Percentiles rank a stretch among this genome's conserved stretches.
Conservation (phyloP, 306 rosid genomes). For the Vicia sativa region DNA sequence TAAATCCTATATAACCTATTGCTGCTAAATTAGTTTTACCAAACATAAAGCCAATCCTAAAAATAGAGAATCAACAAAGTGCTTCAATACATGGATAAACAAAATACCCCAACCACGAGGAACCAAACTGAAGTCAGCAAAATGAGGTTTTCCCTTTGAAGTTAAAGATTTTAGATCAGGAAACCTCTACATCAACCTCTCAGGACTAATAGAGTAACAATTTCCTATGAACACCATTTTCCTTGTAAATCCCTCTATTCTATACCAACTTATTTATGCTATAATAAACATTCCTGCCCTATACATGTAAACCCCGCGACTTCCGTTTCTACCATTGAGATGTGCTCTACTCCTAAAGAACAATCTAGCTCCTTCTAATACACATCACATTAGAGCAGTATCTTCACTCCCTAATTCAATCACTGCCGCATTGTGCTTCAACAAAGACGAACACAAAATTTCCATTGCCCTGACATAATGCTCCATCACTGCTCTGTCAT, state of each 20-base stretch:
- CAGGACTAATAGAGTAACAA: conserved; percentile 82
- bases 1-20: no score
- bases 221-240: conserved; percentile 78
- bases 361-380: conserved; percentile 81
- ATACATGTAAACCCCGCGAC: conserved; percentile 84
- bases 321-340: conserved; percentile 62
- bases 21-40: no score
- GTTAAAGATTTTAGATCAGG: conserved; percentile 69
- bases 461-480: conserved; percentile 76
- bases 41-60: no score
- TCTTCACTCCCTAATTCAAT: conserved; percentile 74
- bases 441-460: conserved; percentile 64
- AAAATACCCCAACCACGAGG: conserved; percentile 84
- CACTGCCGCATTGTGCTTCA: conserved; percentile 86
- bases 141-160: conserved; percentile 94
- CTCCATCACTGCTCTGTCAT: conserved; percentile 74
- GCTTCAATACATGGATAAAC: conserved; percentile 82
- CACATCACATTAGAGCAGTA: conserved; percentile 75
- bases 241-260: conserved; percentile 72
- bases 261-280: conserved; percentile 58
- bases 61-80: no score
- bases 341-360: conserved; percentile 73
- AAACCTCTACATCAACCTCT: conserved; percentile 70
- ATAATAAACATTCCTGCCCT: conserved; percentile 81
- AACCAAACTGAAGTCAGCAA: conserved; percentile 93